A percentile compares a stretch with the other conserved stretches of the same genome.
Evolutionary conservation across 257 asterid genomes (phyloP).

Genomic region (Solanum sitiens): DNA sequence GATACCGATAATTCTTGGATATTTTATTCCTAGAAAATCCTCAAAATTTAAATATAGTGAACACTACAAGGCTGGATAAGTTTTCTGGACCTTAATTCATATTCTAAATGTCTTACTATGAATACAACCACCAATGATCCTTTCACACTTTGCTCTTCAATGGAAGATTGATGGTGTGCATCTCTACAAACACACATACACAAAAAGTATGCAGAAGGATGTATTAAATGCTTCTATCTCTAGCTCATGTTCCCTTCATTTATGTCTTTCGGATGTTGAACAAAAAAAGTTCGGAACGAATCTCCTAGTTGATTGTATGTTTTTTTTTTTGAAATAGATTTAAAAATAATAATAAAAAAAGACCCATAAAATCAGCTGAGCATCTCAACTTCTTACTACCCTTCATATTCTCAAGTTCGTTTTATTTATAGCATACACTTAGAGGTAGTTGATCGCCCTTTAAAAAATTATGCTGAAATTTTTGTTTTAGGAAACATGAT

Average conservation of each 20-base stretch:
- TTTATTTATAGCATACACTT: background rate
- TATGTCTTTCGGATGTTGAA: background rate
- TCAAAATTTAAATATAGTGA: background rate
- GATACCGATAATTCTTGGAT: background rate
- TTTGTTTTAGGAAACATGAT: background rate
- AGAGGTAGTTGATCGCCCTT: background rate
- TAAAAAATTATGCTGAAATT: background rate
- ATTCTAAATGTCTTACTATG: background rate
- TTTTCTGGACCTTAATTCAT: background rate
- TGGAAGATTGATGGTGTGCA: background rate
- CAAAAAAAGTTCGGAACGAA: background rate
- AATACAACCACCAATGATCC: background rate
- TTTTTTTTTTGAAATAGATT: too few species aligned
- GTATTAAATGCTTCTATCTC: background rate
- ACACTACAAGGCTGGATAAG: background rate
- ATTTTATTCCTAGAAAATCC: background rate
- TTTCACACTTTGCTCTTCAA: background rate
- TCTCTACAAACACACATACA: background rate
- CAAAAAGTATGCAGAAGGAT: background rate
- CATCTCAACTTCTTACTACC: background rate
- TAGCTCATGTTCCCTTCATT: background rate
- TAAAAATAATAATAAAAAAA: too few species aligned
- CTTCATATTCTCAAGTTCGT: background rate
- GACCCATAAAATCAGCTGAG: background rate
- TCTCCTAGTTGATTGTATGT: background rate